Evolutionary conservation across 2,329 filamentous ascomycete genomes (phyloP).

Genomic region (Clarireedia homoeocarpa): DNA sequence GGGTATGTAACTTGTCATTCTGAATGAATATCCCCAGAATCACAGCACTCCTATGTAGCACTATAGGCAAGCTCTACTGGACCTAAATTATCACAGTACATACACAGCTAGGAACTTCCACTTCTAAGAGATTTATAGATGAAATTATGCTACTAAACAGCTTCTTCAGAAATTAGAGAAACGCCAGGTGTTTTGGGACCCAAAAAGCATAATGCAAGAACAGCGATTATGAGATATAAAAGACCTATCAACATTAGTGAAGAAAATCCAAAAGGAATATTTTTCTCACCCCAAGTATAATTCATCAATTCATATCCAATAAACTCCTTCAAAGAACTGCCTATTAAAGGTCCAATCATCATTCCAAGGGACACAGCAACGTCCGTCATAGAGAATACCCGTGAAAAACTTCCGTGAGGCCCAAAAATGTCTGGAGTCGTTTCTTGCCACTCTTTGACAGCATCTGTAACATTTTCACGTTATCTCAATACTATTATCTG

Average conservation of each 20-base stretch:
- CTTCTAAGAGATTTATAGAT: not conserved
- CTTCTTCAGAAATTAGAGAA: not conserved
- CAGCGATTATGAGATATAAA: not conserved
- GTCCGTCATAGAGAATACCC: not conserved
- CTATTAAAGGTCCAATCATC: not conserved
- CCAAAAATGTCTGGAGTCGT: not conserved
- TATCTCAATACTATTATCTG: not conserved
- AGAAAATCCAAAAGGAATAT: not conserved
- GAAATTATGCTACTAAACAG: not conserved
- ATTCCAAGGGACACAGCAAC: not conserved
- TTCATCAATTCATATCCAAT: not conserved
- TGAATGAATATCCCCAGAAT: no score
- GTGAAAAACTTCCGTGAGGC: not conserved
- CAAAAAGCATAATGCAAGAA: not conserved
- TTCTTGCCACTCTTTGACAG: not conserved
- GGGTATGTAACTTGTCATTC: no score
- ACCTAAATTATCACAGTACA: not conserved
- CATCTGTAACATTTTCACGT: not conserved
- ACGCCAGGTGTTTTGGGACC: not conserved
- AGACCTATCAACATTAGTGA: not conserved
- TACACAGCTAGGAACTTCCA: not conserved
- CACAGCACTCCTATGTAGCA: no score
- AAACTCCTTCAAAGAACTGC: not conserved
- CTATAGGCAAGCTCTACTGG: no score
- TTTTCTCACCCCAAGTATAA: not conserved